A percentile compares a stretch with the other conserved stretches of the same genome.
These are phyloP conservation scores for Syncephalastrum sp. DNA, from an alignment of 371 early-diverging fungal genomes.

Conservation along the genomic window DNA sequence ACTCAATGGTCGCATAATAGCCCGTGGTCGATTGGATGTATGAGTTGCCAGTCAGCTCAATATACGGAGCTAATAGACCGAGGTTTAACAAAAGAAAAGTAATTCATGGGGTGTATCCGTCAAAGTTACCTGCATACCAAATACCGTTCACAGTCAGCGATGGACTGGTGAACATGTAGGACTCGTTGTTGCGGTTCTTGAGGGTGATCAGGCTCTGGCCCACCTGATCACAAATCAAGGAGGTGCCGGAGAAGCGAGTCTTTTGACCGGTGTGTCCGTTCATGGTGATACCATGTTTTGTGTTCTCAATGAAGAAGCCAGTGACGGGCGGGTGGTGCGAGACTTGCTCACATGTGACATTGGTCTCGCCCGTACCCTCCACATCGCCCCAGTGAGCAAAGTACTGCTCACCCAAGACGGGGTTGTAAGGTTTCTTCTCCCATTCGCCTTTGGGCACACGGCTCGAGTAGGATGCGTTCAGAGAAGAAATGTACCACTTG, in stretches of 20 bases:
- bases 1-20: slow-evolving; percentile 69
- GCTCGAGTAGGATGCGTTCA: slow-evolving; percentile 67
- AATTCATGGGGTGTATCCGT: no score
- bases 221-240: slow-evolving; percentile 45
- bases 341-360: slow-evolving; percentile 69
- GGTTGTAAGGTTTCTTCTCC: slow-evolving; percentile 87
- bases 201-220: slow-evolving; percentile 38
- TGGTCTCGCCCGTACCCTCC: slow-evolving; percentile 60
- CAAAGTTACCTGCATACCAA: slow-evolving; percentile 49
- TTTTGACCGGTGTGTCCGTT: slow-evolving; percentile 72
- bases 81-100: not conserved
- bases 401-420: slow-evolving; percentile 80
- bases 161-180: slow-evolving; percentile 39
- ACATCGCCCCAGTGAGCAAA: slow-evolving; percentile 71
- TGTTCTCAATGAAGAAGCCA: slow-evolving; percentile 65
- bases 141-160: slow-evolving; percentile 49
- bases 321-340: slow-evolving; percentile 81
- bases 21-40: slow-evolving; percentile 67
- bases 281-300: slow-evolving; percentile 59
- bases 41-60: slow-evolving; percentile 72
- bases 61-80: slow-evolving; percentile 49
- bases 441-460: slow-evolving; percentile 52
- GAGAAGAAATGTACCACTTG: slow-evolving; percentile 76
- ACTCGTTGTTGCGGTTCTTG: slow-evolving; percentile 27
- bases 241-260: slow-evolving; percentile 43